These are phyloP conservation scores for Maudiozyma serrabonitensis DNA, from an alignment of 805 yeast genomes.

Conservation along the genomic window DNA sequence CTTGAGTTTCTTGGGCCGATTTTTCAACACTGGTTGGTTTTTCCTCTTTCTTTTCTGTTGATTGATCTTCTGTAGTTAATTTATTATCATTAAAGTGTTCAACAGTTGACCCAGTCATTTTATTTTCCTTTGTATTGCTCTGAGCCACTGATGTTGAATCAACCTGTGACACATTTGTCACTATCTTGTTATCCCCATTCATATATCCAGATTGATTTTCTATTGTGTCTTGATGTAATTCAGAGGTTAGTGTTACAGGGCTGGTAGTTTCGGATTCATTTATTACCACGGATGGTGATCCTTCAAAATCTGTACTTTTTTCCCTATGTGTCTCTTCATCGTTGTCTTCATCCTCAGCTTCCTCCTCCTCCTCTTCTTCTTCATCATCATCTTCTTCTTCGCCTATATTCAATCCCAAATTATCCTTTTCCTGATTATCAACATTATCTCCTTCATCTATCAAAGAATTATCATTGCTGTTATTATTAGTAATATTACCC, in stretches of 20 bases:
- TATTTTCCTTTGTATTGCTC: too few relatives aligned
- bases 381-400: neutral
- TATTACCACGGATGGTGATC: neutral
- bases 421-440: neutral
- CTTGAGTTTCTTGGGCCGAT: neutral
- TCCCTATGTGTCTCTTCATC: constrained; percentile 3
- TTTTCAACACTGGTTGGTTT: too few relatives aligned
- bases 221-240: neutral
- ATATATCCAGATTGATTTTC: too few relatives aligned
- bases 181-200: too few relatives aligned
- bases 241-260: neutral
- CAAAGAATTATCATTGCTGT: neutral
- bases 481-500: neutral
- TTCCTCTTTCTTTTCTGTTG: too few relatives aligned
- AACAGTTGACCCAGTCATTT: too few relatives aligned
- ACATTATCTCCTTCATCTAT: neutral
- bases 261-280: neutral
- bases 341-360: constrained; percentile 1
- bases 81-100: too few relatives aligned
- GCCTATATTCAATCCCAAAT: neutral
- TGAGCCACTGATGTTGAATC: too few relatives aligned
- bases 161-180: too few relatives aligned
- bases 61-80: too few relatives aligned
- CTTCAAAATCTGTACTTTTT: constrained; percentile 1
- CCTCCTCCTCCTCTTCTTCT: constrained; percentile 1